A percentile compares a stretch with the other conserved stretches of the same genome.
Evolutionary conservation across 108 stramenopile genomes (phyloP).

Genomic region (Conticribra weissflogii): DNA sequence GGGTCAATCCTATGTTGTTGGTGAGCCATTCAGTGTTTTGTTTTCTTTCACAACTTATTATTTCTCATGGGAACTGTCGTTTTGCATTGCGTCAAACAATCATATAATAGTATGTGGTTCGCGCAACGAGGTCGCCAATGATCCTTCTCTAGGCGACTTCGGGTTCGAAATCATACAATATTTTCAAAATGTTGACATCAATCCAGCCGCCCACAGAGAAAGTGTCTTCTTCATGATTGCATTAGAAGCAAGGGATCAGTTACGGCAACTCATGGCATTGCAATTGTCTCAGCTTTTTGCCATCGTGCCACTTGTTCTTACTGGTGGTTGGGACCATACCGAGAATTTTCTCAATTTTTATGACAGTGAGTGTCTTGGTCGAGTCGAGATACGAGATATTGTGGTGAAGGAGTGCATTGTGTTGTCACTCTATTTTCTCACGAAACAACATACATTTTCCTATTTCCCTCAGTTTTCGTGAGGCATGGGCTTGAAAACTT

Average conservation of each 20-base stretch:
- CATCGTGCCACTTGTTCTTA: slow-evolving; percentile 20
- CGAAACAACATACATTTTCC: too few relatives aligned
- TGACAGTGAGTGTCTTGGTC: slow-evolving; percentile 41
- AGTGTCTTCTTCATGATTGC: slow-evolving; percentile 61
- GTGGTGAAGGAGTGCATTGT: too few relatives aligned
- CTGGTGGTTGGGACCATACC: slow-evolving; percentile 21
- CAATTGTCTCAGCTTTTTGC: slow-evolving; percentile 72
- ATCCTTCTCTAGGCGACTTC: slow-evolving; percentile 28
- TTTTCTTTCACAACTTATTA: too few relatives aligned
- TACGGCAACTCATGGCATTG: slow-evolving; percentile 81
- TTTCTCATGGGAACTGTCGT: too few relatives aligned
- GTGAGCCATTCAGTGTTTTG: too few relatives aligned
- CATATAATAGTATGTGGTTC: slow-evolving; percentile 60
- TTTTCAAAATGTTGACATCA: too few relatives aligned
- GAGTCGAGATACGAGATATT: too few relatives aligned
- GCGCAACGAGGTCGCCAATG: slow-evolving; percentile 63
- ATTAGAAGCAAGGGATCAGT: slow-evolving; percentile 67
- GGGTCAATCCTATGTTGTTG: slow-evolving; percentile 9
- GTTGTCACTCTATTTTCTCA: too few relatives aligned
- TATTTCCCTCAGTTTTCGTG: slow-evolving; percentile 55
- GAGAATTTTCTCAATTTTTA: slow-evolving; percentile 54
- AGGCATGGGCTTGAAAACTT: slow-evolving; percentile 83
- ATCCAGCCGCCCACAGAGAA: slow-evolving; percentile 15
- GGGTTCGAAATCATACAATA: too few relatives aligned
- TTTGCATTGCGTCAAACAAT: neutral